Evolutionary conservation across 257 asterid species (phyloP).

Genomic region (Plectranthus barbatus): DNA sequence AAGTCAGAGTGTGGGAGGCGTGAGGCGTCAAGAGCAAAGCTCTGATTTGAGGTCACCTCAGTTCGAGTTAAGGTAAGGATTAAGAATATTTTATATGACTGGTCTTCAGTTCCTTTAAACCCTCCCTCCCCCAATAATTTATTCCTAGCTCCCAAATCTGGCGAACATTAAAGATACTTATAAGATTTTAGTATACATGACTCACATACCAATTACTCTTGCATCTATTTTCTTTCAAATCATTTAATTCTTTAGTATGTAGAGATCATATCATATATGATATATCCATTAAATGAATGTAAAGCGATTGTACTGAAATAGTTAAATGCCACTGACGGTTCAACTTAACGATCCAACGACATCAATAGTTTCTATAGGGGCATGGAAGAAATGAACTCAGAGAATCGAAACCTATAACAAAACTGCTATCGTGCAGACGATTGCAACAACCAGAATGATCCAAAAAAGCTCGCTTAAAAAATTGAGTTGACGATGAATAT

Average conservation of each 20-base stretch:
- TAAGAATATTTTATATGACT: neutral
- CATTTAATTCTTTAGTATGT: neutral
- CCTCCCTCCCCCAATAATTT: neutral
- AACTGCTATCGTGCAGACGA: neutral
- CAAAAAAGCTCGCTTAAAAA: neutral
- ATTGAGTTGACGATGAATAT: neutral
- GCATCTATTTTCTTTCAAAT: neutral
- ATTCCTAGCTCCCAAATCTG: neutral
- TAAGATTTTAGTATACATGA: neutral
- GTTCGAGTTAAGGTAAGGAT: too few species aligned
- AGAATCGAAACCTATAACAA: neutral
- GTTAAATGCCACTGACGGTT: neutral
- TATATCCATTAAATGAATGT: too few species aligned
- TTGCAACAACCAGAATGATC: conserved; percentile 3
- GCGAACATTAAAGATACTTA: neutral
- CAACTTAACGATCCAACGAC: neutral
- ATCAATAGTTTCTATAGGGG: neutral
- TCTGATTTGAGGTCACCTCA: too few species aligned
- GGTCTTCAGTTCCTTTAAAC: neutral
- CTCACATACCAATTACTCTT: neutral
- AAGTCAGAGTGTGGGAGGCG: too few species aligned
- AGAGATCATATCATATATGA: too few species aligned
- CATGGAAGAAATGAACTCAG: neutral
- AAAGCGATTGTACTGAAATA: neutral
- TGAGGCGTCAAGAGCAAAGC: too few species aligned